Evolutionary conservation across 75 land plant species (phyloP), one percentile per base, ranked within the genome.

Genomic region (Larix kaempferi): DNA sequence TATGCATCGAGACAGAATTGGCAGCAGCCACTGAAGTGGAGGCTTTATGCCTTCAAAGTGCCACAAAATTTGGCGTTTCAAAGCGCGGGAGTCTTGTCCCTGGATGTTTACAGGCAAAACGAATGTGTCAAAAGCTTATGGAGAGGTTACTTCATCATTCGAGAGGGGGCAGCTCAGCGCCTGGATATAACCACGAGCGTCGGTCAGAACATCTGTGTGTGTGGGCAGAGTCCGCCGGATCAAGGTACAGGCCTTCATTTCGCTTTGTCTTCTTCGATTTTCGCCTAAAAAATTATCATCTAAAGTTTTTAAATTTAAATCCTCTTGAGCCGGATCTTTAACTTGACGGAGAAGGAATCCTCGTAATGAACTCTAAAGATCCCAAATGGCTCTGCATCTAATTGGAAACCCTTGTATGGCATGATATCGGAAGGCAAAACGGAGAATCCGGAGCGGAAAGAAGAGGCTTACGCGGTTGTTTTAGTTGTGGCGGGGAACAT

Each of bases 1-100:
- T 67, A 19, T 35, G n/a, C 6, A 37, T 21, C 14, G 22, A 15
- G 4, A 69, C 72, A 69, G 72, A 69, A n/a, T 69, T 69, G 72
- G 72, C 72, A 69, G 52, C 52, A 69, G n/a, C 22, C 72, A 7
- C 1, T 69, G 44, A 21, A 69, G 3, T 69, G 72, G 72, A 69
- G 72, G 23, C 41, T 39, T 69, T 69, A 69, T 21, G 72, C 72
- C 21, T 69, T 69, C n/a, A 69, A 69, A 69, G 52, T 41, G 23
- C 72, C 49, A 3, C 44, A 39, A 10, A n/a, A 39, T 19, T 41
- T 69, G 17, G n/a, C 8, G 72, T 10, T n/a, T n/a, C 13, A 19
- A 41, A 41, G 49, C 10, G 52, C 16, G 21, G 72, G 72, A n/a
- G 12, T 21, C 8, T 44, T 69, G 2, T 19, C 72, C 23, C 72